Percentiles rank a stretch among this genome's conserved stretches.
phyloP scores from a whole-genome alignment of 78 protist species.

The Dictyostelium purpureum region DNA sequence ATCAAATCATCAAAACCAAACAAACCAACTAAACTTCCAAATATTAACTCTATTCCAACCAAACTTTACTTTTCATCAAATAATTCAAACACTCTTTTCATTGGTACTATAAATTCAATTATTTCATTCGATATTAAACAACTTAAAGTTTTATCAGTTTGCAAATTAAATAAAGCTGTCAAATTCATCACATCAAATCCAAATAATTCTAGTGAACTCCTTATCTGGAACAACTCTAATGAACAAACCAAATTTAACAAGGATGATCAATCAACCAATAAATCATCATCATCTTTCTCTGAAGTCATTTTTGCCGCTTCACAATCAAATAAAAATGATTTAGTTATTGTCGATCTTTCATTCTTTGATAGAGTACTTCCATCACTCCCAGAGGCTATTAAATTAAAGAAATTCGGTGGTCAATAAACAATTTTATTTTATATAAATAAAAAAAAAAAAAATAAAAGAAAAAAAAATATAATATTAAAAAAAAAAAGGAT shows the following conservation, averaged over 20 bases:
- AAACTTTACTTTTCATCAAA: neutral
- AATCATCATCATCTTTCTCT: neutral
- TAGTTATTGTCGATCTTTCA: neutral
- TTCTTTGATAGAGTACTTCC: slow-evolving; percentile 14
- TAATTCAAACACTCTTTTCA: neutral
- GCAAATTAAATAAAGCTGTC: neutral
- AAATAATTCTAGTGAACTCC: neutral
- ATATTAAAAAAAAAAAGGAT: too few relatives aligned
- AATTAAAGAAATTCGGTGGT: slow-evolving; percentile 30
- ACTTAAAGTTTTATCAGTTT: neutral
- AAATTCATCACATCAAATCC: neutral
- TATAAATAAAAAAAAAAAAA: too few relatives aligned
- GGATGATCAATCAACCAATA: neutral
- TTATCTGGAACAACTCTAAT: neutral
- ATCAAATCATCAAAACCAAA: neutral
- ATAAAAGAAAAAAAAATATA: too few relatives aligned
- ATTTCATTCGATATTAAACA: neutral
- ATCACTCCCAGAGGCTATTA: slow-evolving; percentile 9
- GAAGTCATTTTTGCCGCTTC: neutral
- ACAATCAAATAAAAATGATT: neutral
- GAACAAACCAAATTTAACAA: neutral
- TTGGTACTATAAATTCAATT: neutral
- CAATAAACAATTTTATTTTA: neutral
- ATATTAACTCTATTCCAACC: slow-evolving; percentile 5
- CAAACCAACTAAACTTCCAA: slow-evolving; percentile 11